Conservation (phyloP, 1,284 basidiomycete species). For the Inonotus obliquus region DNA sequence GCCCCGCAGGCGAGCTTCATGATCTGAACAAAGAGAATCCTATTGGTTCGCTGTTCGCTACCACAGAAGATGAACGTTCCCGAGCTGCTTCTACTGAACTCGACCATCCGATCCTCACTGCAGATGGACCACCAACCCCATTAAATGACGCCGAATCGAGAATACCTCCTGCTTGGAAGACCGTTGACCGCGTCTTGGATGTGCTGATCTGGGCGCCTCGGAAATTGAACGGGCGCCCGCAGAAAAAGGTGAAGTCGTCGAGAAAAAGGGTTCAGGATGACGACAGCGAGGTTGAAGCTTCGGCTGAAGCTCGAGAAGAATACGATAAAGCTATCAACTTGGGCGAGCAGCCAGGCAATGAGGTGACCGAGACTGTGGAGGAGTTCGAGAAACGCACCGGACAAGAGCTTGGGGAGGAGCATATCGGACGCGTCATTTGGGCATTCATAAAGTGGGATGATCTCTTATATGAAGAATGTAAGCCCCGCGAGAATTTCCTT, state of each 20-base stretch:
- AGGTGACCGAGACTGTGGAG: slow-evolving; percentile 48
- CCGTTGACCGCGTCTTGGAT: slow-evolving; percentile 77
- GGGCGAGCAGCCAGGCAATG: slow-evolving; percentile 53
- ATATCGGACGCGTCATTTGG: slow-evolving; percentile 66
- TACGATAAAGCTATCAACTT: slow-evolving; percentile 35
- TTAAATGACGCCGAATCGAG: slow-evolving; percentile 58
- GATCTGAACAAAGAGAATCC: slow-evolving; percentile 24
- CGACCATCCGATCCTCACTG: slow-evolving; percentile 15
- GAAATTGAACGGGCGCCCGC: slow-evolving; percentile 22
- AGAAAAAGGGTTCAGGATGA: slow-evolving; percentile 25
- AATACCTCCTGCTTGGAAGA: slow-evolving; percentile 74
- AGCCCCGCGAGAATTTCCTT: slow-evolving; percentile 15
- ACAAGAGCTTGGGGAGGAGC: slow-evolving; percentile 40
- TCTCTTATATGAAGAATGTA: slow-evolving; percentile 84
- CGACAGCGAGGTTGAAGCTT: slow-evolving; percentile 30
- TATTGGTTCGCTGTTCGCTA: slow-evolving; percentile 27
- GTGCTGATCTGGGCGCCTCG: slow-evolving; percentile 55
- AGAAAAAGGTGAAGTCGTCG: slow-evolving; percentile 27
- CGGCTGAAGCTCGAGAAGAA: slow-evolving; percentile 27
- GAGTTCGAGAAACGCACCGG: slow-evolving; percentile 54
- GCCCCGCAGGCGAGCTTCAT: slow-evolving; percentile 30
- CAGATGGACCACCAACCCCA: slow-evolving; percentile 27
- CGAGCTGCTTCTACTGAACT: slow-evolving; percentile 25
- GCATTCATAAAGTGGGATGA: slow-evolving; percentile 88
- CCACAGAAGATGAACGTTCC: slow-evolving; percentile 35